These are phyloP conservation scores for Suillus alpinus DNA, from an alignment of 768 basidiomycete genomes.

Conservation along the genomic window DNA sequence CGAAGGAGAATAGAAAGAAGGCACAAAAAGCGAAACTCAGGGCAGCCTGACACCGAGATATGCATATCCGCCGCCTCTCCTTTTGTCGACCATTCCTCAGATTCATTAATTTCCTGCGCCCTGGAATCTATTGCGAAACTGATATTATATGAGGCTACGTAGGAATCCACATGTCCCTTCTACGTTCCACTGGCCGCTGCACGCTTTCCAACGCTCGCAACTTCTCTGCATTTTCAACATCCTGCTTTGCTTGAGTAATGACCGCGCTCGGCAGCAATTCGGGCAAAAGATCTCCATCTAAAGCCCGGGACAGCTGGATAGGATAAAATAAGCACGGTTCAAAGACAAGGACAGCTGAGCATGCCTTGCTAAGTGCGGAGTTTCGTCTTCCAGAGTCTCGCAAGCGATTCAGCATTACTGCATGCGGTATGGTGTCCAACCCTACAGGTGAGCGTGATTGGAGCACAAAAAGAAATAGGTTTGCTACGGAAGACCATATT, in stretches of 20 bases:
- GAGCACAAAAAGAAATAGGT: conserved; percentile 62
- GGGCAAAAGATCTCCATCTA: conserved; percentile 48
- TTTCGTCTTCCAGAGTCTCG: conserved; percentile 47
- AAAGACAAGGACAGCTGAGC: conserved; percentile 9
- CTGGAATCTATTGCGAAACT: not conserved
- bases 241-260: conserved; percentile 57
- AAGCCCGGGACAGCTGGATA: conserved; percentile 53
- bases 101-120: not conserved
- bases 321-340: not conserved
- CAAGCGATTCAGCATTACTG: conserved; percentile 49
- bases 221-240: conserved; percentile 69
- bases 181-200: conserved; percentile 28
- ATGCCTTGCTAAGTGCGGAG: conserved; percentile 48
- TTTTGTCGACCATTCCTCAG: not conserved
- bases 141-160: conserved; percentile 5
- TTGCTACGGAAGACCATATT: conserved; percentile 59
- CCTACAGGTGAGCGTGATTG: conserved; percentile 51
- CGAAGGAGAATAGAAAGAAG: conserved; percentile 71
- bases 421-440: conserved; percentile 51
- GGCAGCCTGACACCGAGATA: conserved; percentile 43
- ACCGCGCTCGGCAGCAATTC: conserved; percentile 45
- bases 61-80: not conserved
- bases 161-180: conserved; percentile 9
- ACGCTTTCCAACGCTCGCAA: conserved; percentile 49
- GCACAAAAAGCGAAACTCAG: conserved; percentile 60